phyloP scores from a whole-genome alignment of 2,329 filamentous ascomycete species.

The Ilyonectria sp. region DNA sequence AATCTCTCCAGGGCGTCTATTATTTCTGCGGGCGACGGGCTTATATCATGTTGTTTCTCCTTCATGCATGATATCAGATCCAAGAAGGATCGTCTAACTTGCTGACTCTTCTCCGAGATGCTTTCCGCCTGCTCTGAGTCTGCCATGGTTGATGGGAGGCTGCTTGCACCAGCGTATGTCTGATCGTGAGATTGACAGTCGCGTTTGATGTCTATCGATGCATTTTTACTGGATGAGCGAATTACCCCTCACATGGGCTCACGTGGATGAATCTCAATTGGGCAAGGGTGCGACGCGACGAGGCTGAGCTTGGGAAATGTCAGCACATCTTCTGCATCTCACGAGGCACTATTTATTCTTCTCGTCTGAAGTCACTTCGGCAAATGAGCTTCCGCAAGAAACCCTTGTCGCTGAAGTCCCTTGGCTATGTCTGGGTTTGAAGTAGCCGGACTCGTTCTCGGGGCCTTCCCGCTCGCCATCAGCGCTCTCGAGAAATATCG shows the following conservation, averaged over 20 bases:
- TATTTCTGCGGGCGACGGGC: neutral
- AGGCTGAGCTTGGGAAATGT: neutral
- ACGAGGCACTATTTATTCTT: neutral
- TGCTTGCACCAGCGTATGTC: neutral
- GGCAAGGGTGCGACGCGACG: neutral
- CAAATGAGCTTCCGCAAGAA: neutral
- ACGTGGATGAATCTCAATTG: neutral
- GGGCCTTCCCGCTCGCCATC: slow-evolving; percentile 33
- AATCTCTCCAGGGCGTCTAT: slow-evolving; percentile 23
- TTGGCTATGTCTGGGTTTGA: slow-evolving; percentile 36
- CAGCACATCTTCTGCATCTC: neutral
- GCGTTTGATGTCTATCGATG: neutral
- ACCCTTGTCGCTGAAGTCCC: no score
- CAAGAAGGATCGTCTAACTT: neutral
- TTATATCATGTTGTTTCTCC: neutral
- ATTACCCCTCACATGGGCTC: neutral
- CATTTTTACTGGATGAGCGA: neutral
- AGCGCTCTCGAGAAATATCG: slow-evolving; percentile 31
- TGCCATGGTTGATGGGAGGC: neutral
- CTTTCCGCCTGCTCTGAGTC: neutral
- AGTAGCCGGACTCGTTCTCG: slow-evolving; percentile 35
- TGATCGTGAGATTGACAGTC: neutral
- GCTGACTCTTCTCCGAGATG: neutral
- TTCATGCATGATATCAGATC: neutral
- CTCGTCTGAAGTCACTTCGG: neutral